phyloP scores from a whole-genome alignment of 2,329 filamentous ascomycete genomes.

The Myrmaecium sp. region DNA sequence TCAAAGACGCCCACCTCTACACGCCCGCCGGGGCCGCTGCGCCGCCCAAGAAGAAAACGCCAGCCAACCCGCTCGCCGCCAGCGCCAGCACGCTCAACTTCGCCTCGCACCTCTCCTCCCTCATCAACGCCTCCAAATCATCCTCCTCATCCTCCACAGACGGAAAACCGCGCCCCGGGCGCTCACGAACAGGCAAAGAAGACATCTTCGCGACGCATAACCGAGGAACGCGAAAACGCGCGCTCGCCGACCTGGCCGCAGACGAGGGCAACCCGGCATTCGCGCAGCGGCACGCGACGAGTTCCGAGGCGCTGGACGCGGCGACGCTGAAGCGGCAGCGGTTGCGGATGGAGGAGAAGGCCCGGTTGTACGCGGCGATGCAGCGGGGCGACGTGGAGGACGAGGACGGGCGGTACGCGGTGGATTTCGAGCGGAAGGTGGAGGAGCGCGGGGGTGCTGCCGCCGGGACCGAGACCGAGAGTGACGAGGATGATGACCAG shows the following conservation, averaged over 20 bases:
- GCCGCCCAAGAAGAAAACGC: slow-evolving; percentile 43
- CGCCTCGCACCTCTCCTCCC: slow-evolving; percentile 67
- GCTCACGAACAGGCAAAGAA: slow-evolving; percentile 45
- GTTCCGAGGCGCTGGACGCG: slow-evolving; percentile 44
- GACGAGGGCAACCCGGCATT: slow-evolving; percentile 36
- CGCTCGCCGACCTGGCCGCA: slow-evolving; percentile 40
- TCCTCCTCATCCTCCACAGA: slow-evolving; percentile 23
- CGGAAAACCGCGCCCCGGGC: slow-evolving; percentile 37
- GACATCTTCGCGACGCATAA: slow-evolving; percentile 55
- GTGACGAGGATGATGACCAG: slow-evolving; percentile 17
- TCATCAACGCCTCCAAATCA: slow-evolving; percentile 45
- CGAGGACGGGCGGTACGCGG: slow-evolving; percentile 45
- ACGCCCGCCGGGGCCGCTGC: too few relatives aligned
- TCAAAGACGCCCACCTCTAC: slow-evolving; percentile 53
- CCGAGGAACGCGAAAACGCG: slow-evolving; percentile 44
- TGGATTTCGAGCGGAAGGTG: slow-evolving; percentile 97
- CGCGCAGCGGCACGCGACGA: slow-evolving; percentile 44
- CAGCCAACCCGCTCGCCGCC: slow-evolving; percentile 47
- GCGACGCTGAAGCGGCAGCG: slow-evolving; percentile 47
- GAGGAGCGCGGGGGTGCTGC: slow-evolving; percentile 43
- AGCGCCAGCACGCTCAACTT: slow-evolving; percentile 66
- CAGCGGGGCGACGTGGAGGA: slow-evolving; percentile 66
- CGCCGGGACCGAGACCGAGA: slow-evolving; percentile 24
- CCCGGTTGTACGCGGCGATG: slow-evolving; percentile 71
- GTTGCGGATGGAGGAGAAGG: slow-evolving; percentile 79